Evolutionary conservation across 345 rosid genomes (phyloP), one percentile per base, ranked within the genome.

Genomic region (Arabis alpina): DNA sequence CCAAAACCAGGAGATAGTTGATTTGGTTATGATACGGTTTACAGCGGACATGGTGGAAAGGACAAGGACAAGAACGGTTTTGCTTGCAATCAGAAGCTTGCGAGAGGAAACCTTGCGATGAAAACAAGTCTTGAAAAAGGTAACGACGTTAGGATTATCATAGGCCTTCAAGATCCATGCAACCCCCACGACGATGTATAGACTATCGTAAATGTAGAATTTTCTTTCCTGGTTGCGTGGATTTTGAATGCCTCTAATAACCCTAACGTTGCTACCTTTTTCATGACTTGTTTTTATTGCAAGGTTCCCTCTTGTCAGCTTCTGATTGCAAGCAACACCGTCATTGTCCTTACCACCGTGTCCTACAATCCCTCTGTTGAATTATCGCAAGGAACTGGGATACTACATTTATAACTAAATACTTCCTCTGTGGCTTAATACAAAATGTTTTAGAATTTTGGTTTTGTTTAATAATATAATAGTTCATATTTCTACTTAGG

Each of bases 271-370:
- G 13, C 77, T 88, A 3, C 70, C 83, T 5, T 76, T 82, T 11
- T 48, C 71, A 34, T 61, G n/a, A 56, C 95, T 88, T 54, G 53
- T 69, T 69, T 76, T 79, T 15, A 91, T 47, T 11, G 93, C 92
- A 58, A 80, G 87, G 62, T 88, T 91, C 11, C 94, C 92, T 71
- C 85, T 67, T 65, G 65, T 80, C 24, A 90, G 85, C 62, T 71
- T 80, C 79, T 90, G 92, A 77, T 86, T 85, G 10, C 64, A 23
- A 62, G 71, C 76, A 30, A 27, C 40, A 32, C 66, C 73, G 15
- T 53, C 43, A 43, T 72, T 77, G 16, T 39, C 54, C 2, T 28
- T 66, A 23, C 90, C 83, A 16, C 94, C 93, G 13, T 83, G 85
- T 13, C 97, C 92, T n/a, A n/a, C n/a, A 41, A 53, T 5, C 83